phyloP scores from a whole-genome alignment of 176 grass and related monocot genomes.

The Bolboschoenus planiculmis region DNA sequence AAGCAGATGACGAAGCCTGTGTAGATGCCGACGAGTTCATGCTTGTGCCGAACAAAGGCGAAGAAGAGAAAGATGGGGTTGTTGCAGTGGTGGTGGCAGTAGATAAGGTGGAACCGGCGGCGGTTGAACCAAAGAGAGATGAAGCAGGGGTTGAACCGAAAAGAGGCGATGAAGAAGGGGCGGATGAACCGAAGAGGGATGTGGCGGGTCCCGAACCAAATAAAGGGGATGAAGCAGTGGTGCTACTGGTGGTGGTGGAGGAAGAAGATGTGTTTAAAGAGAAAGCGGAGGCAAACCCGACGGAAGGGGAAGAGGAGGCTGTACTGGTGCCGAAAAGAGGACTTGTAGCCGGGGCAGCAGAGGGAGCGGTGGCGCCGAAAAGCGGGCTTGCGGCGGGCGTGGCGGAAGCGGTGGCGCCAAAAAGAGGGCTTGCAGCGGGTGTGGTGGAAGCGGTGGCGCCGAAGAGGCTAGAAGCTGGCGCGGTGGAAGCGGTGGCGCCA shows the following conservation, averaged over 20 bases:
- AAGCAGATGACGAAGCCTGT: background rate
- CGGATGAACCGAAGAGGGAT: constrained; percentile 4
- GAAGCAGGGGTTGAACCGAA: background rate
- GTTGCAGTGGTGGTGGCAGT: constrained; percentile 10
- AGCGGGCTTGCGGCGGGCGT: constrained; percentile 19
- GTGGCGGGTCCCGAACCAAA: background rate
- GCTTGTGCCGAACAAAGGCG: background rate
- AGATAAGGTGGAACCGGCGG: constrained; percentile 10
- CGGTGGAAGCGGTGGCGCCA: constrained; percentile 21
- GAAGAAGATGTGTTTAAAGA: constrained; percentile 27
- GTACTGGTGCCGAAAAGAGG: constrained; percentile 23
- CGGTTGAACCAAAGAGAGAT: constrained; percentile 6
- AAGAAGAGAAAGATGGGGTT: constrained; percentile 25
- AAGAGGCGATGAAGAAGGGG: background rate
- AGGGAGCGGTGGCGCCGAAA: constrained; percentile 26
- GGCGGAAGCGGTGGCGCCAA: constrained; percentile 3
- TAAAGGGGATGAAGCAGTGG: constrained; percentile 11
- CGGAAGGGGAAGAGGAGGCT: constrained; percentile 32
- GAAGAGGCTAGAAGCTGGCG: constrained; percentile 23
- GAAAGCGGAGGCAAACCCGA: constrained; percentile 30
- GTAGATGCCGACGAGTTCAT: background rate
- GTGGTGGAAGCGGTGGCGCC: constrained; percentile 24
- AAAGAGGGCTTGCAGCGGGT: constrained; percentile 20
- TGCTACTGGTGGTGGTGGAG: constrained; percentile 18
- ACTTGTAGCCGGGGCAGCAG: constrained; percentile 30